These are phyloP conservation scores for Aspergillus pseudonomiae DNA, from an alignment of 2,329 filamentous ascomycete genomes.

Conservation along the genomic window DNA sequence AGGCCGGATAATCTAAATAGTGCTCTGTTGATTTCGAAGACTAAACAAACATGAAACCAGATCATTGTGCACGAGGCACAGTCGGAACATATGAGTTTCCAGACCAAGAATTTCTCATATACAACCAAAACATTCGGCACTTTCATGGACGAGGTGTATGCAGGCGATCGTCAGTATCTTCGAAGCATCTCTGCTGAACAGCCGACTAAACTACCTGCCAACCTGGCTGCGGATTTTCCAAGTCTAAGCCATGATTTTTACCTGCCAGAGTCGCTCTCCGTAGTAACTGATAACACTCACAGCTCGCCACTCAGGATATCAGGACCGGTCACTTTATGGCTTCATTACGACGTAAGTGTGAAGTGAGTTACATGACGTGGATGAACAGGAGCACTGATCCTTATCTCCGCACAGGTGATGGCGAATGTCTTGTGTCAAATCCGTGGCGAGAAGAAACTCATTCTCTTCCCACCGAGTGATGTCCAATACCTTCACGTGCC, in stretches of 20 bases:
- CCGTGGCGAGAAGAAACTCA: constrained; percentile 69
- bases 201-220: constrained; percentile 71
- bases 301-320: constrained; percentile 81
- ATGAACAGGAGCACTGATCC: constrained; percentile 7
- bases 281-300: constrained; percentile 66
- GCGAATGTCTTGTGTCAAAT: constrained; percentile 86
- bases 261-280: constrained; percentile 64
- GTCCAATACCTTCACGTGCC: constrained; percentile 70
- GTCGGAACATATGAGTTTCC: constrained; percentile 74
- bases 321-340: constrained; percentile 81
- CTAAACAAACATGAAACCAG: constrained; percentile 39
- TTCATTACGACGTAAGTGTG: constrained; percentile 76
- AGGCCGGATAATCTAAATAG: constrained; percentile 22
- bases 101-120: constrained; percentile 80
- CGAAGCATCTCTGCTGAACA: constrained; percentile 72
- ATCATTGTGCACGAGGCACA: constrained; percentile 74
- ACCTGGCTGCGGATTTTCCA: constrained; percentile 72
- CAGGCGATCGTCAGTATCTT: constrained; percentile 71
- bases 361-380: not conserved
- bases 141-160: constrained; percentile 65
- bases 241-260: constrained; percentile 68
- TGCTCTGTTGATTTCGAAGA: constrained; percentile 1
- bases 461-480: constrained; percentile 79
- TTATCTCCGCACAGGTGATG: constrained; percentile 64
- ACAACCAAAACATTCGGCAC: constrained; percentile 66